Evolutionary conservation across 805 yeast genomes (phyloP), one percentile per base, ranked within the genome.

Genomic region (Starmerella lactis-condensi): DNA sequence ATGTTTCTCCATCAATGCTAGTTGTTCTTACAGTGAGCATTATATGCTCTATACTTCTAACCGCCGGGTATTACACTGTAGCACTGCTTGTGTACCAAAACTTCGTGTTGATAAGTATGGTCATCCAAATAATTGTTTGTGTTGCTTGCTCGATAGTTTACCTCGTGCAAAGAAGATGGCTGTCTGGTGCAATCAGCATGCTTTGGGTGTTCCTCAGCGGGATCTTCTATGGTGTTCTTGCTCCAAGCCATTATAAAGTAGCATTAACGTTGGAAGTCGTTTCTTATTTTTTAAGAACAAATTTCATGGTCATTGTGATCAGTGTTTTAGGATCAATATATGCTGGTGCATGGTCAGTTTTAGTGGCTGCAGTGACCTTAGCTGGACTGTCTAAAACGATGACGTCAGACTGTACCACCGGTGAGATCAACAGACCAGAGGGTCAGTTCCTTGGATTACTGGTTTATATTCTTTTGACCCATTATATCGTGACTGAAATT

Each of bases 401-500:
- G 35, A 20, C 35, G 13, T 17, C 23, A 3, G 39, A 36, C 17
- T 75, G 78, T 5, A 60, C 65, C 24, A 37, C 54, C 2, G 45
- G 47, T 24, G 68, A 69, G 41, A 23, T 14, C 21, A 25, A 12
- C 12, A 31, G 50, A 2, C 56, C 63, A 11, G 39, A 42, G 19
- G 50, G 51, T 26, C 64, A 64, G 45, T 57, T 77, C 42, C 64
- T 75, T 40, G 91, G 89, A 4, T 51, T 75, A 10, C 53, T 79
- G 38, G 69, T 81, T 17, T 74, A 67, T 52, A 69, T 75, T 5
- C 69, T 81, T 41, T 78, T 83, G 52, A 75, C 85, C 4, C 93
- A 92, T 13, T 82, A 67, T 50, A 75, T 69, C 51, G 67, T 81
- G 37, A 66, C 89, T 18, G 94, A 81, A 53, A 89, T 82, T 13